A percentile compares a stretch with the other conserved stretches of the same genome.
Evolutionary conservation across 192 early-diverging fungal genomes (phyloP).

Genomic region (Coemansia sp.): DNA sequence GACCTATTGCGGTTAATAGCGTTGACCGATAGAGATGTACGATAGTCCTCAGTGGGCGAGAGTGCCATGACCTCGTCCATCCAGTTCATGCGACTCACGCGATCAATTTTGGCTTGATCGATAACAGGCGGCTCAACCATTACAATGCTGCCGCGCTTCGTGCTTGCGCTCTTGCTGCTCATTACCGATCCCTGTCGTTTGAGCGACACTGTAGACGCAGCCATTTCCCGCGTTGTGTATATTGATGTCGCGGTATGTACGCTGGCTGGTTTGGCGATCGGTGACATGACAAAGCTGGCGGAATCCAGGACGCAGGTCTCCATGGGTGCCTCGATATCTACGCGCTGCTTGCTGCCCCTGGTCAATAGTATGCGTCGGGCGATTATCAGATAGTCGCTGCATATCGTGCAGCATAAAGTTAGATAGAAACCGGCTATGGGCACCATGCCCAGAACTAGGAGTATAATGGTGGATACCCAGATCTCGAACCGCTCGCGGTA

Average conservation of each 20-base stretch:
- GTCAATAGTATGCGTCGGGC: constrained; percentile 6
- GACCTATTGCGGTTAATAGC: background rate
- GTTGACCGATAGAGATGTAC: constrained; percentile 33
- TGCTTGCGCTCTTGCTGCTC: constrained; percentile 6
- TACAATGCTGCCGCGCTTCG: background rate
- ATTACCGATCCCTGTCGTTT: constrained; percentile 4
- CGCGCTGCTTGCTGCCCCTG: background rate
- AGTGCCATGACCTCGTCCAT: constrained; percentile 53
- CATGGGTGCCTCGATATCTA: constrained; percentile 2
- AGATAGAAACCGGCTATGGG: constrained; percentile 34
- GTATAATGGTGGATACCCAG: constrained; percentile 27
- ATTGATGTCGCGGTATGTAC: background rate
- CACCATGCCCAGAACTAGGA: constrained; percentile 47
- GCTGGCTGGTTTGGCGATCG: constrained; percentile 7
- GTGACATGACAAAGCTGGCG: constrained; percentile 2
- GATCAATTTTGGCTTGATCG: constrained; percentile 8
- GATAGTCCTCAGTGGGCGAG: constrained; percentile 40
- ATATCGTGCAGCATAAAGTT: constrained; percentile 37
- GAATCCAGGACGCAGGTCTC: background rate
- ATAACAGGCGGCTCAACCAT: background rate
- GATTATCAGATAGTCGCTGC: constrained; percentile 37
- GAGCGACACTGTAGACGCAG: background rate
- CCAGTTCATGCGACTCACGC: constrained; percentile 43
- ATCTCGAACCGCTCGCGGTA: constrained; percentile 30
- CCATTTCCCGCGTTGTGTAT: background rate